Percentiles rank a stretch among this genome's conserved stretches.
These are phyloP conservation scores for Secale cereale DNA, from an alignment of 176 grass and related monocot genomes.

Conservation along the genomic window DNA sequence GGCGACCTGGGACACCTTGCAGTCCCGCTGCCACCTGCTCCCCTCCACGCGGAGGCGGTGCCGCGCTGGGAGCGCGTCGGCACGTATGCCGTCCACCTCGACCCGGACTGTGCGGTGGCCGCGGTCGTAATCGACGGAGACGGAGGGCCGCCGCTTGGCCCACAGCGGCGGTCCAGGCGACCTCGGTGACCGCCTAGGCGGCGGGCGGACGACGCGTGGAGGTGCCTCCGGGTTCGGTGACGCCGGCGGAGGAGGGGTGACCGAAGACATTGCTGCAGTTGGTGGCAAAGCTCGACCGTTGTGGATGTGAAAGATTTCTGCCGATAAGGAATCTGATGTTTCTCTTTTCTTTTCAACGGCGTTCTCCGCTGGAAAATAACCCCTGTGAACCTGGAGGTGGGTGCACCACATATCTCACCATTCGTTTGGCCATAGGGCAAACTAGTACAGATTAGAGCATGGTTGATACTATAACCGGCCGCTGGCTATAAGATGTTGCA, in stretches of 20 bases:
- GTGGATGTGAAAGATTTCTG: background rate
- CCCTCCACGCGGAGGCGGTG: constrained; percentile 65
- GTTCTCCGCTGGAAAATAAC: too few relatives aligned
- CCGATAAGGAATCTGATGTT: background rate
- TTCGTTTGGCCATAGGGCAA: too few relatives aligned
- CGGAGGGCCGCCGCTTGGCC: constrained; percentile 56
- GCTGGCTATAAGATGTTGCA: too few relatives aligned
- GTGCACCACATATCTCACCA: too few relatives aligned
- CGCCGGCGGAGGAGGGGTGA: background rate
- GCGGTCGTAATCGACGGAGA: constrained; percentile 79
- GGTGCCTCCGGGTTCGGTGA: background rate
- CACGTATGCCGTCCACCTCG: constrained; percentile 59
- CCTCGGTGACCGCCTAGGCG: constrained; percentile 1
- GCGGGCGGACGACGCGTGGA: constrained; percentile 36
- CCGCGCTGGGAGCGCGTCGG: constrained; percentile 50
- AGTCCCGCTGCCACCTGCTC: constrained; percentile 62
- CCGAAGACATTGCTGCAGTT: constrained; percentile 8
- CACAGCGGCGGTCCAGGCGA: constrained; percentile 34
- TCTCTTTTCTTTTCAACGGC: too few relatives aligned
- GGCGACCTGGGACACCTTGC: constrained; percentile 76
- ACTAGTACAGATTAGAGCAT: too few relatives aligned
- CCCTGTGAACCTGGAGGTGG: too few relatives aligned
- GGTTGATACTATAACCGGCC: too few relatives aligned
- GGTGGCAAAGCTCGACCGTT: background rate
- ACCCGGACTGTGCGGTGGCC: constrained; percentile 44